Percentiles rank a stretch among this genome's conserved stretches.
Conservation (phyloP, 2,329 filamentous ascomycete genomes). For the Coniella vitis region DNA sequence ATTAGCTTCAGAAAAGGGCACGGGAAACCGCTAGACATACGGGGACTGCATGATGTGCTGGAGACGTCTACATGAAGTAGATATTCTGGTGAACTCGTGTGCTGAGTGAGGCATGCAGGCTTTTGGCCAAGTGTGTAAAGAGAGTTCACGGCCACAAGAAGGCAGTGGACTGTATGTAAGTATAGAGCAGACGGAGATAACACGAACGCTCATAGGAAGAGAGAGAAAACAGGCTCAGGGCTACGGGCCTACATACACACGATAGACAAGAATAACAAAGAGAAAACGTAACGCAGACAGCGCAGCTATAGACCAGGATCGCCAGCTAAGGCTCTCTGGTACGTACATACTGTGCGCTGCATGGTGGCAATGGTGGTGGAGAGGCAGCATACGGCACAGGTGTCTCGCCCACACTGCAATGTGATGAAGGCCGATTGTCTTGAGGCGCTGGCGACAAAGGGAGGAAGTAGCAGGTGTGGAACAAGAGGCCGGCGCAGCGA, state of each 20-base stretch:
- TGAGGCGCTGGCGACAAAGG: background rate
- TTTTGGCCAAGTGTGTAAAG: too few relatives aligned
- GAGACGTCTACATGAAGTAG: background rate
- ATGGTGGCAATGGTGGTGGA: background rate
- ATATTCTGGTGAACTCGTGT: background rate
- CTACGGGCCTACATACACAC: background rate
- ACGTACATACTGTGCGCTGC: background rate
- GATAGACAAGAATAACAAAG: background rate
- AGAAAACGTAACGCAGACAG: conserved; percentile 2
- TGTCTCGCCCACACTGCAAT: too few relatives aligned
- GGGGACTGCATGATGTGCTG: conserved; percentile 5
- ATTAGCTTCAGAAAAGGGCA: background rate
- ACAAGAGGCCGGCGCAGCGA: background rate
- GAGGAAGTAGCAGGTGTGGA: background rate
- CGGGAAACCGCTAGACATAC: background rate
- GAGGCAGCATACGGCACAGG: background rate
- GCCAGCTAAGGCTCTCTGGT: background rate
- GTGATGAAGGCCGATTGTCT: background rate
- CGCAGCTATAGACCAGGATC: conserved; percentile 5
- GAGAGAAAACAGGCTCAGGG: conserved; percentile 11
- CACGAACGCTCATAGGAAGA: conserved; percentile 8
- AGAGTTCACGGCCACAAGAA: too few relatives aligned
- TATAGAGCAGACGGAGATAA: conserved; percentile 13
- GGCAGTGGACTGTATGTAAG: background rate
- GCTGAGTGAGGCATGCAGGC: background rate